Evolutionary conservation across 2,329 filamentous ascomycete genomes (phyloP).

Genomic region (Cladorrhinum sp.): DNA sequence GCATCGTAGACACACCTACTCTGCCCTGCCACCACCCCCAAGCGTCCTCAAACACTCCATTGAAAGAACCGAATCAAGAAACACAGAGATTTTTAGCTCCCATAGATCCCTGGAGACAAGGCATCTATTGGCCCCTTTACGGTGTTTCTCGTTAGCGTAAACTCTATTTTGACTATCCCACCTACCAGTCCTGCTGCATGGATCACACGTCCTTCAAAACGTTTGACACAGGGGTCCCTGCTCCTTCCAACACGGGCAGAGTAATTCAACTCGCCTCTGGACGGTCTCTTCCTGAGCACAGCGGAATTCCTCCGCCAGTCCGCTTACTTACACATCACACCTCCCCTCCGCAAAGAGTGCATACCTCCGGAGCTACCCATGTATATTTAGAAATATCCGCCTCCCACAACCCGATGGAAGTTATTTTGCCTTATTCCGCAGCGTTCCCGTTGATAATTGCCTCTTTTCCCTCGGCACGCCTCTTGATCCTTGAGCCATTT

Average conservation of each 20-base stretch:
- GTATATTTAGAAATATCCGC: neutral
- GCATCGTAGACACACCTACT: neutral
- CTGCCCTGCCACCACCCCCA: neutral
- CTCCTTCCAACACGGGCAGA: neutral
- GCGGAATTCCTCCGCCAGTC: neutral
- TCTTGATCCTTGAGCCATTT: neutral
- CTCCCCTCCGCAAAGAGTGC: neutral
- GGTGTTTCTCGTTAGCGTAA: conserved; percentile 6
- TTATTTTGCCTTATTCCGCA: neutral
- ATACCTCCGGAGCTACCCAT: neutral
- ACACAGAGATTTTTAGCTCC: neutral
- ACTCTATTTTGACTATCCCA: conserved; percentile 10
- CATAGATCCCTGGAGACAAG: neutral
- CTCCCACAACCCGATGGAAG: no score
- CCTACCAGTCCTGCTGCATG: neutral
- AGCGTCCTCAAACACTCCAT: neutral
- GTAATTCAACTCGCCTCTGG: neutral
- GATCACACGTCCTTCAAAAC: neutral
- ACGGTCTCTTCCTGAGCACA: neutral
- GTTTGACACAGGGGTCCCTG: neutral
- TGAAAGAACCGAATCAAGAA: neutral
- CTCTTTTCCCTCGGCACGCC: no score
- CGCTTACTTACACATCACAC: neutral
- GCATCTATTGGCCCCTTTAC: conserved; percentile 2
- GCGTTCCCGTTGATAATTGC: no score